Evolutionary conservation across 2,329 filamentous ascomycete genomes (phyloP).

Genomic region (Paecilomyces sp.): DNA sequence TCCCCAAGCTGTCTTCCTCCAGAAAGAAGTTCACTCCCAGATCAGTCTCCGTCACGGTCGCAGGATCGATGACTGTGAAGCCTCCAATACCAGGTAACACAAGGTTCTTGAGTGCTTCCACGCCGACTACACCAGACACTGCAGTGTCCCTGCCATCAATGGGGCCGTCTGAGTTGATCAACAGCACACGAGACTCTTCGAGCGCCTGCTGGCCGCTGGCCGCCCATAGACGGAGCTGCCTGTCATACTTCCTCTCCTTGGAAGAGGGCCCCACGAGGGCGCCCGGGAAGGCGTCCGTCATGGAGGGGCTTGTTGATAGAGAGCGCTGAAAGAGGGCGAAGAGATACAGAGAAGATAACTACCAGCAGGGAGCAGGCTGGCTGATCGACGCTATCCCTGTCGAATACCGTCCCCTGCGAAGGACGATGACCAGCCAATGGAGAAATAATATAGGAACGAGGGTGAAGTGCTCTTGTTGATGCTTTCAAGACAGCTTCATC

Average conservation of each 20-base stretch:
- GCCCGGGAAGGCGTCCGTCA: slow-evolving; percentile 30
- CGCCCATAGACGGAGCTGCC: slow-evolving; percentile 92
- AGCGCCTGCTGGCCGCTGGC: slow-evolving; percentile 84
- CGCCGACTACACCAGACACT: slow-evolving; percentile 75
- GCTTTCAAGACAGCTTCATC: not conserved
- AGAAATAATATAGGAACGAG: not conserved
- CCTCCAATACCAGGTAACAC: slow-evolving; percentile 85
- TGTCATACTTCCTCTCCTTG: slow-evolving; percentile 77
- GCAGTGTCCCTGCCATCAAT: slow-evolving; percentile 25
- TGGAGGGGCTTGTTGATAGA: slow-evolving; percentile 11
- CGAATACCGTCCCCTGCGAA: not conserved
- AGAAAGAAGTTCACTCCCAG: slow-evolving; percentile 97
- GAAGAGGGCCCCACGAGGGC: slow-evolving; percentile 44
- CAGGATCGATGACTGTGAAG: slow-evolving; percentile 84
- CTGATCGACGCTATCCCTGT: not conserved
- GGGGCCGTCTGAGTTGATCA: slow-evolving; percentile 63
- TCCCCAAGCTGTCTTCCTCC: slow-evolving; percentile 68
- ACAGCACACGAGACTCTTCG: slow-evolving; percentile 82
- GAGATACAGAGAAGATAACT: not conserved
- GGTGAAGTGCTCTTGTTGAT: not conserved
- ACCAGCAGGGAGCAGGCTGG: not conserved
- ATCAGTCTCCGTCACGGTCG: slow-evolving; percentile 69
- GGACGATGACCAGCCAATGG: not conserved
- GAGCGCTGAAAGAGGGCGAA: not conserved
- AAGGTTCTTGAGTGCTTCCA: slow-evolving; percentile 95